Evolutionary conservation across 1,284 basidiomycete genomes (phyloP).

Genomic region (Sanghuangporus sanghuang): DNA sequence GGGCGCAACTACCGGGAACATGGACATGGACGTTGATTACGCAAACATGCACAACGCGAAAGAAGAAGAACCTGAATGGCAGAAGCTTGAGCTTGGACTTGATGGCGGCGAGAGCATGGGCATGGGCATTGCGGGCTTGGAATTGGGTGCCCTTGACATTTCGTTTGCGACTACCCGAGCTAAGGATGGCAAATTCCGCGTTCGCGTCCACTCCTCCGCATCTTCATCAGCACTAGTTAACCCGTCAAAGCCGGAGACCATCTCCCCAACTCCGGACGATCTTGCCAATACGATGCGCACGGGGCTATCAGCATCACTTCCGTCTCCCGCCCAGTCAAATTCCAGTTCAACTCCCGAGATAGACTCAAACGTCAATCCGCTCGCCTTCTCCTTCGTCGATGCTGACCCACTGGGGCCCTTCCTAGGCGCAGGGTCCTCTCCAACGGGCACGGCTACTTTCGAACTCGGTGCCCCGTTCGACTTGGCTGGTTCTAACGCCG

Average conservation of each 20-base stretch:
- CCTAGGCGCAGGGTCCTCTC: conserved; percentile 5
- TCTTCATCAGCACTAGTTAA: conserved; percentile 29
- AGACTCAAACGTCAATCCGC: background rate
- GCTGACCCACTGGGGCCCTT: conserved; percentile 13
- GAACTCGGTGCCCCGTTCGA: background rate
- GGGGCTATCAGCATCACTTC: background rate
- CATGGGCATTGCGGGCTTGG: conserved; percentile 18
- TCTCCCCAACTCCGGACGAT: background rate
- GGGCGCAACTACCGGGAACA: conserved; percentile 31
- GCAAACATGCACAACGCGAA: background rate
- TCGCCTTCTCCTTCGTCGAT: conserved; percentile 4
- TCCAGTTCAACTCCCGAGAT: background rate
- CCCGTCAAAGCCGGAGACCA: background rate
- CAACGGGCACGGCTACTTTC: background rate
- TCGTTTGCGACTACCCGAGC: conserved; percentile 61
- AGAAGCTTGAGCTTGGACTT: conserved; percentile 51
- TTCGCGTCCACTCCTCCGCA: conserved; percentile 52
- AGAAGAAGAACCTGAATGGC: conserved; percentile 20
- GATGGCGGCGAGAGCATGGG: conserved; percentile 20
- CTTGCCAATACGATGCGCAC: background rate
- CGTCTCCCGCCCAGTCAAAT: background rate
- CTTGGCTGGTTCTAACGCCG: background rate
- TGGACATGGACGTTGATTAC: conserved; percentile 48
- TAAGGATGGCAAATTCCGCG: conserved; percentile 66
- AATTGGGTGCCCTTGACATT: conserved; percentile 58